phyloP scores from a whole-genome alignment of 1,139 yeast species.

The Meyerozyma guilliermondii region DNA sequence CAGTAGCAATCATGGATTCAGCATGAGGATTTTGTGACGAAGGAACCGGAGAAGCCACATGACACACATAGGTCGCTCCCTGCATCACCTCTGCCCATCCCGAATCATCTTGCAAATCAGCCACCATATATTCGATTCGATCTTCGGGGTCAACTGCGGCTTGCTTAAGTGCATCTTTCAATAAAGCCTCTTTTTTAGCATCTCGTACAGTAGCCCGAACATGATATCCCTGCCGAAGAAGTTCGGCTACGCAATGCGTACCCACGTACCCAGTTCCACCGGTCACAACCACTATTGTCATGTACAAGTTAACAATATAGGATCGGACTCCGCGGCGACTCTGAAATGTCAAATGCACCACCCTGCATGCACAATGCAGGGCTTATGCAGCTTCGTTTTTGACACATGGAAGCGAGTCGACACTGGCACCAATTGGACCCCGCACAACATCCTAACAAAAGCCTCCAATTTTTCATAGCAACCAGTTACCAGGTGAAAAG shows the following conservation, averaged over 20 bases:
- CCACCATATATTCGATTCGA: not conserved
- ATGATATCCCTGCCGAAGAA: not conserved
- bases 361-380: not conserved
- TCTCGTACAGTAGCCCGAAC: not conserved
- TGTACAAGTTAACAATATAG: not conserved
- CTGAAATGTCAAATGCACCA: no score
- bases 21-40: slow-evolving; percentile 5
- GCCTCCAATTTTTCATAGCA: no score
- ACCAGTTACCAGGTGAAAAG: no score
- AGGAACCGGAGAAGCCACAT: slow-evolving; percentile 13
- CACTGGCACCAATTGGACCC: no score
- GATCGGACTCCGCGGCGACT: no score
- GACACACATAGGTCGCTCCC: slow-evolving; percentile 4
- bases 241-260: not conserved
- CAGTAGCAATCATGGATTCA: slow-evolving; percentile 6
- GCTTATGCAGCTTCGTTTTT: no score
- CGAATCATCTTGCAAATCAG: not conserved
- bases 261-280: slow-evolving; percentile 1
- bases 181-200: not conserved
- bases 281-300: not conserved
- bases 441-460: no score
- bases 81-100: not conserved
- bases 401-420: no score
- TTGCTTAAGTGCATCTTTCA: not conserved
- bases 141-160: not conserved